phyloP scores from a whole-genome alignment of 2,329 filamentous ascomycete species.

The Penicillium verrucosum region DNA sequence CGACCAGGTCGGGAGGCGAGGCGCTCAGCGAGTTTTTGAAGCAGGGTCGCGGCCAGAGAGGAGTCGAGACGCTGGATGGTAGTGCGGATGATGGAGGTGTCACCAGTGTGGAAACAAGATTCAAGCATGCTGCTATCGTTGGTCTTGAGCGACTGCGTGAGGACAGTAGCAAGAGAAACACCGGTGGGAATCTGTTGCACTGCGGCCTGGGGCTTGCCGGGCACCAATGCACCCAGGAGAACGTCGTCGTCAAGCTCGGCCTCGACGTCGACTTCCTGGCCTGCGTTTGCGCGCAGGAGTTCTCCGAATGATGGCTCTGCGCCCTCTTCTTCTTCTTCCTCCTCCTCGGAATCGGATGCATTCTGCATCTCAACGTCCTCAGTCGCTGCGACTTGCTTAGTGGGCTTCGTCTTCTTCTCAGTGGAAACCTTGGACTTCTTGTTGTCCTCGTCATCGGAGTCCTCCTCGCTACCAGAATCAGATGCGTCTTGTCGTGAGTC shows the following conservation, averaged over 20 bases:
- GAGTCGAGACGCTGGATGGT: slow-evolving; percentile 92
- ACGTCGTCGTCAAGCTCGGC: slow-evolving; percentile 47
- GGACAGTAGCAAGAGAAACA: slow-evolving; percentile 84
- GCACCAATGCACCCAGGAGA: slow-evolving; percentile 45
- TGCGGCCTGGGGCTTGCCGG: slow-evolving; percentile 44
- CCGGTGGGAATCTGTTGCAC: slow-evolving; percentile 62
- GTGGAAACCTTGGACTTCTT: slow-evolving; percentile 13
- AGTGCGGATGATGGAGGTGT: slow-evolving; percentile 72
- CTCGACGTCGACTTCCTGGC: slow-evolving; percentile 71
- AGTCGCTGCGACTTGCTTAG: slow-evolving; percentile 22
- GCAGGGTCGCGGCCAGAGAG: slow-evolving; percentile 70
- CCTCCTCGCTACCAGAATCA: slow-evolving; percentile 27
- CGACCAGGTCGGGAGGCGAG: slow-evolving; percentile 84
- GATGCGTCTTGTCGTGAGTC: slow-evolving; percentile 30
- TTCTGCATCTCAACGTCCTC: slow-evolving; percentile 44
- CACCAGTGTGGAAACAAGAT: slow-evolving; percentile 79
- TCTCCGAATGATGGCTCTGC: slow-evolving; percentile 79
- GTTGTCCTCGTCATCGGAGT: slow-evolving; percentile 27
- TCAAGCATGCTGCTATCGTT: slow-evolving; percentile 89
- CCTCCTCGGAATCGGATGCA: slow-evolving; percentile 28
- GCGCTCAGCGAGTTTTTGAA: slow-evolving; percentile 80
- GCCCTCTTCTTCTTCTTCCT: slow-evolving; percentile 41
- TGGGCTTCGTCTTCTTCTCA: slow-evolving; percentile 22
- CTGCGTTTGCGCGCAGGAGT: slow-evolving; percentile 66
- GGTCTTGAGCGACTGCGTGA: slow-evolving; percentile 87